Percentiles rank a stretch among this genome's conserved stretches.
These are phyloP conservation scores for Platismatia glauca DNA, from an alignment of 495 filamentous ascomycete species.

Conservation along the genomic window DNA sequence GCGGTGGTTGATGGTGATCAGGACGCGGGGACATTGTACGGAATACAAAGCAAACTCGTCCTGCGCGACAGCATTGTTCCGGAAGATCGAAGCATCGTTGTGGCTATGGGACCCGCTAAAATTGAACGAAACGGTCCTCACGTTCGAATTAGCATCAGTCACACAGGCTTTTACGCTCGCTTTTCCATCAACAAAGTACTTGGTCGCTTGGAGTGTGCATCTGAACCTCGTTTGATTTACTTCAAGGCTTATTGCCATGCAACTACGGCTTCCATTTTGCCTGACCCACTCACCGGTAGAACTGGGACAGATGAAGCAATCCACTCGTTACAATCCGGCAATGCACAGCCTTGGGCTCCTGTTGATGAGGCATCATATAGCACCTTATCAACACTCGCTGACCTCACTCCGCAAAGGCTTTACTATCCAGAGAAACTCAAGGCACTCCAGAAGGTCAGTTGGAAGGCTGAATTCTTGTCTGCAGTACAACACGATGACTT, in stretches of 20 bases:
- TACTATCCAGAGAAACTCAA: constrained; percentile 49
- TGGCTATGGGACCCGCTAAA: constrained; percentile 39
- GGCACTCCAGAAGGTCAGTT: constrained; percentile 42
- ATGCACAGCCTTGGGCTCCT: constrained; percentile 42
- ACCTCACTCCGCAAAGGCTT: constrained; percentile 40
- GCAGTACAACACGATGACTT: constrained; percentile 49
- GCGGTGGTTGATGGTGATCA: constrained; percentile 48
- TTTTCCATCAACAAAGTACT: constrained; percentile 43
- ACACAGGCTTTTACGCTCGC: constrained; percentile 30
- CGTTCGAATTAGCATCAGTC: constrained; percentile 32
- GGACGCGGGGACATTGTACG: constrained; percentile 42
- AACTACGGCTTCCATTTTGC: constrained; percentile 48
- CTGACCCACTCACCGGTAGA: constrained; percentile 46
- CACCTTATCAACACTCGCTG: constrained; percentile 37
- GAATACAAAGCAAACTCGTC: constrained; percentile 46
- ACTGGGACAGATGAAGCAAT: constrained; percentile 58
- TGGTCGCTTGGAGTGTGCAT: constrained; percentile 32
- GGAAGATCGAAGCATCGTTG: constrained; percentile 37
- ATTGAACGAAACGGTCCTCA: constrained; percentile 29
- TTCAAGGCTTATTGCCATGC: constrained; percentile 51
- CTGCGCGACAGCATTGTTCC: constrained; percentile 29
- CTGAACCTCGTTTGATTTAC: constrained; percentile 12
- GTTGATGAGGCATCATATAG: constrained; percentile 35
- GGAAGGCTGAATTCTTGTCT: constrained; percentile 36
- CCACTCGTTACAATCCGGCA: constrained; percentile 39